phyloP scores from a whole-genome alignment of 1,139 yeast genomes.

The Lizanozyma gosingica region DNA sequence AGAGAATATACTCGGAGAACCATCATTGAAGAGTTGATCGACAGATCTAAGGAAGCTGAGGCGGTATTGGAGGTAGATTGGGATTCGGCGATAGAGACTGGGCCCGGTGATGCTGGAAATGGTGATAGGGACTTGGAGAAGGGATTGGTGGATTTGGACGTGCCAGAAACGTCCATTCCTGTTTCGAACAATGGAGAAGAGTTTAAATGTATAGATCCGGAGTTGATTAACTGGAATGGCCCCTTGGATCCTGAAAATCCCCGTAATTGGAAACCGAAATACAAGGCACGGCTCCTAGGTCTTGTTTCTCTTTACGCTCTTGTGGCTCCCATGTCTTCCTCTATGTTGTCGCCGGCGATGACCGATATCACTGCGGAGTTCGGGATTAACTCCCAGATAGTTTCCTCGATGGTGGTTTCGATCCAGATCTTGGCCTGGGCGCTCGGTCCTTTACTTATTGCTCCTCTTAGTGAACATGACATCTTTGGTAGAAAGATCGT shows the following conservation, averaged over 20 bases:
- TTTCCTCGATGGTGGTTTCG: constrained; percentile 32
- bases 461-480: constrained; percentile 39
- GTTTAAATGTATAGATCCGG: constrained; percentile 31
- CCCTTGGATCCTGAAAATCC: constrained; percentile 31
- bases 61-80: constrained; percentile 7
- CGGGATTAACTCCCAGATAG: constrained; percentile 19
- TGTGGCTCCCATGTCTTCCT: constrained; percentile 39
- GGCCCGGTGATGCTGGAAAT: not conserved
- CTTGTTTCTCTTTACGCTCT: constrained; percentile 35
- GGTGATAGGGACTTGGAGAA: constrained; percentile 5
- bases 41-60: constrained; percentile 10
- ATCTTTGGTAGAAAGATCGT: constrained; percentile 32
- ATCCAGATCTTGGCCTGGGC: constrained; percentile 42
- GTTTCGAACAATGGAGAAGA: constrained; percentile 29
- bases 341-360: constrained; percentile 38
- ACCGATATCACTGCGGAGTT: constrained; percentile 25
- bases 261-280: constrained; percentile 25
- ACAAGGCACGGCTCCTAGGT: constrained; percentile 21
- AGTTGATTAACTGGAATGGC: constrained; percentile 34
- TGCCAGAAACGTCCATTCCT: constrained; percentile 16
- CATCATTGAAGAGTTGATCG: constrained; percentile 20
- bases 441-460: constrained; percentile 34
- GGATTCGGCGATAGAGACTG: constrained; percentile 3
- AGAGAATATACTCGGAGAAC: constrained; percentile 25
- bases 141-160: constrained; percentile 4